phyloP scores from a whole-genome alignment of 148 eudicot genomes.

The Camellia japonica region DNA sequence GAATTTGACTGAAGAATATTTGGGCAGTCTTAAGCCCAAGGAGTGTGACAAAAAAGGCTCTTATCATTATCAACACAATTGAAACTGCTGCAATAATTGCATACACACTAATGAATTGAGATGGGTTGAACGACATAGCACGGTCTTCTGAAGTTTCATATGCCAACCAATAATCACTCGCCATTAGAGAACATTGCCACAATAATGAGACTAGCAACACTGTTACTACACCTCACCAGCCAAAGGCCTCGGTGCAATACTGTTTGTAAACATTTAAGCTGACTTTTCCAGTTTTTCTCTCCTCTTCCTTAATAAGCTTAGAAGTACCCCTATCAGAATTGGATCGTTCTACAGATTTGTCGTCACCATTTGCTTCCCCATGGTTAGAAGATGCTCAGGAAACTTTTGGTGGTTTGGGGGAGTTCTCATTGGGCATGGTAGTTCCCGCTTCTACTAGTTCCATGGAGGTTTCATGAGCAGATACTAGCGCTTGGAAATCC shows the following conservation, averaged over 20 bases:
- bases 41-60: constrained; percentile 43
- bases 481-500: constrained; percentile 74
- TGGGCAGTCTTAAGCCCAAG: constrained; percentile 82
- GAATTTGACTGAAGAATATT: constrained; percentile 59
- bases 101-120: constrained; percentile 65
- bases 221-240: constrained; percentile 75
- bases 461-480: constrained; percentile 91
- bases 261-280: constrained; percentile 62
- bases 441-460: constrained; percentile 73
- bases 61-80: constrained; percentile 36
- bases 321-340: constrained; percentile 43
- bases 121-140: constrained; percentile 53
- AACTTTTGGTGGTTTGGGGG: constrained; percentile 33
- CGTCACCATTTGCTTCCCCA: constrained; percentile 42
- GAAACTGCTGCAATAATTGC: constrained; percentile 54
- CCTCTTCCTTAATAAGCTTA: constrained; percentile 86
- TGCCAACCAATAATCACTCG: constrained; percentile 88
- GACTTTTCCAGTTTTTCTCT: constrained; percentile 77
- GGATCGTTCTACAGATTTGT: constrained; percentile 26
- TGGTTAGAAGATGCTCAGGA: constrained; percentile 29
- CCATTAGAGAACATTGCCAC: constrained; percentile 78
- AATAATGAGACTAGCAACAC: constrained; percentile 42
- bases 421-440: constrained; percentile 19
- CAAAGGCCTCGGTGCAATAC: constrained; percentile 85
- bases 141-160: constrained; percentile 69